Evolutionary conservation across 352 stramenopile genomes (phyloP), one percentile per base, ranked within the genome.

Genomic region (Halophytophthora polymorphica): DNA sequence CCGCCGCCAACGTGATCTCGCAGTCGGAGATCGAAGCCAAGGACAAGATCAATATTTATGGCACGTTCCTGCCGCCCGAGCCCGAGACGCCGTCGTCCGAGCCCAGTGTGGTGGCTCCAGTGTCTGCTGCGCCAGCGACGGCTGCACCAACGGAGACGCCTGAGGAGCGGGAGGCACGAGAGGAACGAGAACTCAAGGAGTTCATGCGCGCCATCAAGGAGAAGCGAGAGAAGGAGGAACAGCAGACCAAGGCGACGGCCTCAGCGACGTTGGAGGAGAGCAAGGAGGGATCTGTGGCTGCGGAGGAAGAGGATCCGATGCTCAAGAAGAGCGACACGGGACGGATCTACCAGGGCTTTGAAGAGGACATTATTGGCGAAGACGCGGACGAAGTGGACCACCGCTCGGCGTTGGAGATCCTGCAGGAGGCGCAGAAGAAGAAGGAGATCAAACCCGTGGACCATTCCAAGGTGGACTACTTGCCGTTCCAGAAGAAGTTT

Each of bases 401-500:
- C 5, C 70, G 84, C 8, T 96, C 88, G 4, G 89, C 89, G 19
- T 62, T 97, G 10, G 89, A 97, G 45, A 93, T 96, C 70, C 59
- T 97, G 23, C 85, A 96, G 57, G 86, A 97, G 45, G 75, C 82
- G 25, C 88, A 96, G 44, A 94, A 93, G 61, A 95, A 94, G 56
- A 97, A 97, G 51, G 87, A 98, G 45, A 92, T 98, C 31, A 95
- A 98, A 59, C 71, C 93, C 0, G 94, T 99, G 6, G 96, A 99
- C 69, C 97, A 99, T 66, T 79, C 72, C 5, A 80, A 88, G 57
- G 88, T 99, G 18, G 90, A 98, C 29, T 99, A 99, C 59, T 69
- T 98, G 13, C 57, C 84, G 8, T 97, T 99, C 58, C 88, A 97
- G 42, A 99, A 99, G 79, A 98, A 99, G 61, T 96, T 99, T 31